These are phyloP conservation scores for Blepharisma stoltei DNA, from an alignment of 73 alveolate species.

Conservation along the genomic window DNA sequence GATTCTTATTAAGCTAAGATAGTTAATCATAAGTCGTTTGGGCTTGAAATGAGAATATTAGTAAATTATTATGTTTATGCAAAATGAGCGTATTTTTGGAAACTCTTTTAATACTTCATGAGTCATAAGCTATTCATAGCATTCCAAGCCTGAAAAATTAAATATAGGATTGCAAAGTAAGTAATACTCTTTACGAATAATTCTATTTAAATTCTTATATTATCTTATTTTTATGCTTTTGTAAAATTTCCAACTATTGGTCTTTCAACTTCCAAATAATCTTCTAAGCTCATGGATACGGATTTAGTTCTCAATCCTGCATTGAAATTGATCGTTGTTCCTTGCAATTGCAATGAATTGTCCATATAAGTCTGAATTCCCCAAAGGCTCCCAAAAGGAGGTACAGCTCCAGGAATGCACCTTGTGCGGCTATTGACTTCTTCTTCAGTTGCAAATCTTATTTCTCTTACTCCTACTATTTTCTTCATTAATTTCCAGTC, in stretches of 20 bases:
- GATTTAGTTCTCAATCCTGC: constrained; percentile 93
- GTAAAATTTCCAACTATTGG: constrained; percentile 85
- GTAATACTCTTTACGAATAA: too few relatives aligned
- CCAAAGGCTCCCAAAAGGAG: constrained; percentile 96
- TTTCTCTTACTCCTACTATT: constrained; percentile 73
- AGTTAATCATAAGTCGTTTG: too few relatives aligned
- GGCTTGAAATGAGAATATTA: too few relatives aligned
- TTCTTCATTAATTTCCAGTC: constrained; percentile 86
- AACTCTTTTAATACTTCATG: too few relatives aligned
- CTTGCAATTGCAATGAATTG: constrained; percentile 76
- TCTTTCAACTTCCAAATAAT: constrained; percentile 80
- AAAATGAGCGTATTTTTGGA: too few relatives aligned
- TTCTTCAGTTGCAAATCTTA: constrained; percentile 90
- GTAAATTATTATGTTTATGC: too few relatives aligned
- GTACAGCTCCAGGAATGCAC: constrained; percentile 98
- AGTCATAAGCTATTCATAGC: too few relatives aligned
- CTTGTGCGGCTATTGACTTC: constrained; percentile 83
- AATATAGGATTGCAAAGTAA: too few relatives aligned
- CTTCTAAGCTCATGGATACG: constrained; percentile 77
- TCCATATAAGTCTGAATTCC: constrained; percentile 78
- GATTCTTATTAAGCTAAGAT: constrained; percentile 16
- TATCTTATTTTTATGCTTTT: constrained; percentile 16
- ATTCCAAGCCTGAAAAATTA: too few relatives aligned
- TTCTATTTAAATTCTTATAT: too few relatives aligned
- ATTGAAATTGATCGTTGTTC: constrained; percentile 89